phyloP scores from a whole-genome alignment of 2,329 filamentous ascomycete genomes.

The Fusarium sp. region DNA sequence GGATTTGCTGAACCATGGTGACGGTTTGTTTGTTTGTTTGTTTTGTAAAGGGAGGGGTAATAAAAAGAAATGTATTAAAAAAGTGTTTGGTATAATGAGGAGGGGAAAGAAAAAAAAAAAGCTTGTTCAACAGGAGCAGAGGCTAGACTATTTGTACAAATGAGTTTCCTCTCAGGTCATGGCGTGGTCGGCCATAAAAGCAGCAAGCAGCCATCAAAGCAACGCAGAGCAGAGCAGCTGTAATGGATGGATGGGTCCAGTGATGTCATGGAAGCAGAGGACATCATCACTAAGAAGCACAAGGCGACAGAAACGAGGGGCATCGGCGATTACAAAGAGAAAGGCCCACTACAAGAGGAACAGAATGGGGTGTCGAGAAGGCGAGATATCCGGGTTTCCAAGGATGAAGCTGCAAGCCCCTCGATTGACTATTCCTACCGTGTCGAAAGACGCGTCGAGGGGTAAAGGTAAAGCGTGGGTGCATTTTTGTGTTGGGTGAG shows the following conservation, averaged over 20 bases:
- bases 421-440: conserved; percentile 5
- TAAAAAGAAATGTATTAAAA: not conserved
- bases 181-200: conserved; percentile 25
- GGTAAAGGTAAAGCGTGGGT: conserved; percentile 1
- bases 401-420: conserved; percentile 17
- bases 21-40: no score
- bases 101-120: not conserved
- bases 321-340: conserved; percentile 36
- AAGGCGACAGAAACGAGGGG: not conserved
- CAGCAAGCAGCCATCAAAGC: conserved; percentile 10
- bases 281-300: not conserved
- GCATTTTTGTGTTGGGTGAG: not conserved
- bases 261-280: conserved; percentile 45
- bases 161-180: conserved; percentile 5
- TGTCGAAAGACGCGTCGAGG: conserved; percentile 38
- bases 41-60: conserved; percentile 10
- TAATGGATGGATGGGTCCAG: conserved; percentile 41
- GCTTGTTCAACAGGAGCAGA: not conserved
- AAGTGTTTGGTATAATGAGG: conserved; percentile 3
- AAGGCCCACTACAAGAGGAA: conserved; percentile 4
- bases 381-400: conserved; percentile 6
- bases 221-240: conserved; percentile 14
- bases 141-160: conserved; percentile 36
- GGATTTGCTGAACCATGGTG: conserved; percentile 68
- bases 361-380: not conserved